Evolutionary conservation across 805 yeast genomes (phyloP).

Genomic region (Candida cerambycidarum): DNA sequence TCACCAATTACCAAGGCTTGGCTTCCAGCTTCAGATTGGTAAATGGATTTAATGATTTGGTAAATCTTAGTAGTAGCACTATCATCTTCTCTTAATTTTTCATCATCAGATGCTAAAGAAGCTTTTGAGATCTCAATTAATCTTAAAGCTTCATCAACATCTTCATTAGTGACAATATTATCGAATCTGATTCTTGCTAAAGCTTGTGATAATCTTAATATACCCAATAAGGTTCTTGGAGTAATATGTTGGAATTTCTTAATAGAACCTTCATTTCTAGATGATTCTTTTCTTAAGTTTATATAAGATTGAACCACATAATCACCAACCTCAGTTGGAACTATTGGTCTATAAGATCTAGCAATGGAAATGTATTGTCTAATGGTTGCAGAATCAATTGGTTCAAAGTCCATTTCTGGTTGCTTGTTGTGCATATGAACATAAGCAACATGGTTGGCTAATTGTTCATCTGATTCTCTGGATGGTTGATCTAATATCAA

Average conservation of each 20-base stretch:
- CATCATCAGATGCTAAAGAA: conserved; percentile 62
- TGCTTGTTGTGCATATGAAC: conserved; percentile 93
- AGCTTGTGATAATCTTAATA: conserved; percentile 91
- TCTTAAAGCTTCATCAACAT: conserved; percentile 95
- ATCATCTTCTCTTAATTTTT: conserved; percentile 56
- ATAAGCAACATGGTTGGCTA: conserved; percentile 91
- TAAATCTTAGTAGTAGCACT: conserved; percentile 68
- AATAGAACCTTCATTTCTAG: conserved; percentile 70
- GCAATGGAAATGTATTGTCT: conserved; percentile 89
- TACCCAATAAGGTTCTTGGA: conserved; percentile 90
- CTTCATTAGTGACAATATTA: conserved; percentile 65
- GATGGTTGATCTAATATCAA: conserved; percentile 82
- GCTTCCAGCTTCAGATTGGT: conserved; percentile 28
- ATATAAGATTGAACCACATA: conserved; percentile 85
- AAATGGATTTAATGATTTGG: conserved; percentile 61
- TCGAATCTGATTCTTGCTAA: conserved; percentile 86
- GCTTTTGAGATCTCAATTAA: conserved; percentile 81
- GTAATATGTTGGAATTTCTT: conserved; percentile 88
- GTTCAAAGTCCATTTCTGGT: conserved; percentile 73
- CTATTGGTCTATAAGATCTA: conserved; percentile 78
- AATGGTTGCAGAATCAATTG: conserved; percentile 74
- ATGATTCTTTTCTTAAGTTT: conserved; percentile 89
- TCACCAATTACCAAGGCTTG: conserved; percentile 43
- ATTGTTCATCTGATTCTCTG: conserved; percentile 73
- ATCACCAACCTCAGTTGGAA: conserved; percentile 80